Evolutionary conservation across 2,329 filamentous ascomycete species (phyloP), one percentile per base, ranked within the genome.

Genomic region (Claviceps spartinae): DNA sequence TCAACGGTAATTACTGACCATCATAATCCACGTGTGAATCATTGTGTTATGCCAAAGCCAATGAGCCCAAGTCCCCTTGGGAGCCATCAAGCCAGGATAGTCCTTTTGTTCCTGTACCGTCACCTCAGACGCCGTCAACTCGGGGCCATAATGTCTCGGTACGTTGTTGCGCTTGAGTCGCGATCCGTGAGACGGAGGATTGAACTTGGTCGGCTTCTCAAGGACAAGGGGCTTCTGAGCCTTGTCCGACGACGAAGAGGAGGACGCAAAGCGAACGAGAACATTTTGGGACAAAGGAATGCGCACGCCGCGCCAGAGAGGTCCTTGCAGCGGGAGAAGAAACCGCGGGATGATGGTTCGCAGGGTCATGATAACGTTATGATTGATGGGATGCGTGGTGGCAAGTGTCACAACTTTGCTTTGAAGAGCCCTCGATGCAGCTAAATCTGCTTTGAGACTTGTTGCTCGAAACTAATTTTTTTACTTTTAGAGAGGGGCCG

Each of bases 81-180:
- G 83, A 47, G 91, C 86, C 76, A 95, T 89, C 77, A 94, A 83
- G 60, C 90, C 84, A 1, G 93, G 93, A 65, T 97, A 97, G 57
- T 85, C 74, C 66, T 79, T 85, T 57, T 69, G 78, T 58, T 73
- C 76, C 72, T 88, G 88, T 55, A 76, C 77, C 56, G 77, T 71
- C 49, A 74, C 69, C 67, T 95, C 85, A 49, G 82, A 76, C 20
- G 76, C 71, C 16, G 79, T 82, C 55, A 89, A 69, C 22, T 79
- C 70, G 18, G 88, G 86, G 40, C 88, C 89, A 64, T 94, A 95
- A 66, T 84, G 81, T 60, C 77, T 75, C 34, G 83, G 82, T 6
- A 72, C 66, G 26, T 63, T 67, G 68, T 64, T 65, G 57, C 76
- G 74, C 51, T 78, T 75, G 36, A 88, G 76, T 6, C 85, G 76